Evolutionary conservation across 805 yeast genomes (phyloP).

Genomic region (Metschnikowia baotianmanensis): DNA sequence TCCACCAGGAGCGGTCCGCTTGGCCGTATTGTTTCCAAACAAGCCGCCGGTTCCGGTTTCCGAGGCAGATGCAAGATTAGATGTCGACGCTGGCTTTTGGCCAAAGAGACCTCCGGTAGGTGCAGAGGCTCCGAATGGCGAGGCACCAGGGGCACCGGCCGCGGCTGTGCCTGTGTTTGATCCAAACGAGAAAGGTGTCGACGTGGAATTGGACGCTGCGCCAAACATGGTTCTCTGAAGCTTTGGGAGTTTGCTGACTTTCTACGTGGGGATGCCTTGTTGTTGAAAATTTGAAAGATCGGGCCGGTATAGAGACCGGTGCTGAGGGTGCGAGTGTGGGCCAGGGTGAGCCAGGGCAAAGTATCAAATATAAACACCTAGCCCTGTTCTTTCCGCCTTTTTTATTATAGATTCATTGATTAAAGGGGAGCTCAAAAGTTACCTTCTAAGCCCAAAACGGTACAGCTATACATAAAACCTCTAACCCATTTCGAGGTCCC

Average conservation of each 20-base stretch:
- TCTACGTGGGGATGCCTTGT: background rate
- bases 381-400: background rate
- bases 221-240: conserved; percentile 15
- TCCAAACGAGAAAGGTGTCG: conserved; percentile 13
- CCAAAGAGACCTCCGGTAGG: conserved; percentile 13
- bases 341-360: background rate
- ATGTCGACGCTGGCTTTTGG: conserved; percentile 10
- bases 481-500: no score
- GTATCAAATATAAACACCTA: background rate
- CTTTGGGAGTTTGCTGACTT: background rate
- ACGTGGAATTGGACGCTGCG: conserved; percentile 8
- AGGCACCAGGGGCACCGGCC: background rate
- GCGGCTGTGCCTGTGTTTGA: no score
- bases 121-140: conserved; percentile 6
- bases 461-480: no score
- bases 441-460: no score
- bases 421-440: no score
- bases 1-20: background rate
- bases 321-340: background rate
- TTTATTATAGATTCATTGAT: background rate
- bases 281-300: conserved; percentile 5
- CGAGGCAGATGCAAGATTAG: conserved; percentile 3
- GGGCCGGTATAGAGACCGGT: conserved; percentile 7
- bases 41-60: conserved; percentile 11
- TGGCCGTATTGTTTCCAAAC: conserved; percentile 11